Evolutionary conservation across 2,329 filamentous ascomycete genomes (phyloP).

Genomic region (Amauroascus niger): DNA sequence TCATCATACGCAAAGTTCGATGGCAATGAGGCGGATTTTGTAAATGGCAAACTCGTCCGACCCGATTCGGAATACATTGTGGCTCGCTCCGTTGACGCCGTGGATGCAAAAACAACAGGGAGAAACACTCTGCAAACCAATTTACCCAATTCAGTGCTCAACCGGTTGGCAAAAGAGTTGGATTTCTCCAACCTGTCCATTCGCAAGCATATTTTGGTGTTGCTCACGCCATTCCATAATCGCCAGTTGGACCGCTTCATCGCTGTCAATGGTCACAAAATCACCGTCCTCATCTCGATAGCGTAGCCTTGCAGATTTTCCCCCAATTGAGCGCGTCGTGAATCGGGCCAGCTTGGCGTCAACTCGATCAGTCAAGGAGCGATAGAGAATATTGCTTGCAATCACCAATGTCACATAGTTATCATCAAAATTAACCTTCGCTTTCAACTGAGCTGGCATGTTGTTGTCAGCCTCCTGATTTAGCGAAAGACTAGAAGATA

Average conservation of each 20-base stretch:
- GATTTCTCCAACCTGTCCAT: conserved; percentile 74
- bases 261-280: conserved; percentile 83
- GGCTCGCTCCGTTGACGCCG: conserved; percentile 4
- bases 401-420: conserved; percentile 95
- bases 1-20: not conserved
- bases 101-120: not conserved
- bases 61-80: not conserved
- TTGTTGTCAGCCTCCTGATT: conserved; percentile 34
- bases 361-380: conserved; percentile 86
- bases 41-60: not conserved
- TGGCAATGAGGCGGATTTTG: not conserved
- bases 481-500: conserved; percentile 24
- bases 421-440: conserved; percentile 85
- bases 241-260: conserved; percentile 92
- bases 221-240: conserved; percentile 90
- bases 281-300: conserved; percentile 91
- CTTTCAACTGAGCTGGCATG: conserved; percentile 72
- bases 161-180: conserved; percentile 68
- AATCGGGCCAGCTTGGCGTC: conserved; percentile 87
- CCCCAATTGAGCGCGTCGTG: conserved; percentile 72
- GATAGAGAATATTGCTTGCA: conserved; percentile 87
- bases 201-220: conserved; percentile 49
- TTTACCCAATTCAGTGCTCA: conserved; percentile 10
- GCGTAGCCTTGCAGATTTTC: conserved; percentile 72
- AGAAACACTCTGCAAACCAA: not conserved